phyloP scores from a whole-genome alignment of 352 stramenopile species.

The Albugo candida region DNA sequence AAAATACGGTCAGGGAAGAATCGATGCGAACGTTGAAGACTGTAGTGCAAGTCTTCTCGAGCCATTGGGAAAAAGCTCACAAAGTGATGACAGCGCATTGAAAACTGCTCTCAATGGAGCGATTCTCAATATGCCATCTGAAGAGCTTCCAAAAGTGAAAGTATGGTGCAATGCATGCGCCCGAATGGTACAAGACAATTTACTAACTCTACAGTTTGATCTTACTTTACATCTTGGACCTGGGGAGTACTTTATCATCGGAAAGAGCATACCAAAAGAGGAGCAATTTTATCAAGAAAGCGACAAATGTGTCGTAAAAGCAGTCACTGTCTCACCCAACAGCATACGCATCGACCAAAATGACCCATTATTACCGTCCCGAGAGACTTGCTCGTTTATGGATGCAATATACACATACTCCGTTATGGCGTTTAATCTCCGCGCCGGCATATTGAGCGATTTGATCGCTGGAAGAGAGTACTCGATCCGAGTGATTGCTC shows the following conservation, averaged over 20 bases:
- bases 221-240: slow-evolving; percentile 8
- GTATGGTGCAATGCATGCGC: slow-evolving; percentile 33
- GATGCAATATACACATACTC: slow-evolving; percentile 13
- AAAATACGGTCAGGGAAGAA: slow-evolving; percentile 26
- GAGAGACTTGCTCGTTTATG: slow-evolving; percentile 9
- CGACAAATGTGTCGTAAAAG: slow-evolving; percentile 32
- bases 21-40: slow-evolving; percentile 30
- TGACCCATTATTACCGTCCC: slow-evolving; percentile 15
- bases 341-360: slow-evolving; percentile 8
- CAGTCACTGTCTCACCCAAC: neutral
- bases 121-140: no score
- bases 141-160: no score
- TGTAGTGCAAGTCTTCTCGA: slow-evolving; percentile 20
- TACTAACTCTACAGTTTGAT: slow-evolving; percentile 22
- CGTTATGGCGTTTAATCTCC: slow-evolving; percentile 44
- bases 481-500: slow-evolving; percentile 28
- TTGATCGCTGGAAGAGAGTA: slow-evolving; percentile 50
- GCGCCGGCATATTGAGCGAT: slow-evolving; percentile 28
- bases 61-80: slow-evolving; percentile 12
- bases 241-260: slow-evolving; percentile 38
- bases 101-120: neutral
- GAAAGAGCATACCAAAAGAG: slow-evolving; percentile 9
- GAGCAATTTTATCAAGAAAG: neutral
- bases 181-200: slow-evolving; percentile 22
- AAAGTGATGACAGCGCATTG: neutral